Base-by-base conservation (phyloP, 192 early-diverging fungal genomes). In the Backusella parvicylindrica region DNA sequence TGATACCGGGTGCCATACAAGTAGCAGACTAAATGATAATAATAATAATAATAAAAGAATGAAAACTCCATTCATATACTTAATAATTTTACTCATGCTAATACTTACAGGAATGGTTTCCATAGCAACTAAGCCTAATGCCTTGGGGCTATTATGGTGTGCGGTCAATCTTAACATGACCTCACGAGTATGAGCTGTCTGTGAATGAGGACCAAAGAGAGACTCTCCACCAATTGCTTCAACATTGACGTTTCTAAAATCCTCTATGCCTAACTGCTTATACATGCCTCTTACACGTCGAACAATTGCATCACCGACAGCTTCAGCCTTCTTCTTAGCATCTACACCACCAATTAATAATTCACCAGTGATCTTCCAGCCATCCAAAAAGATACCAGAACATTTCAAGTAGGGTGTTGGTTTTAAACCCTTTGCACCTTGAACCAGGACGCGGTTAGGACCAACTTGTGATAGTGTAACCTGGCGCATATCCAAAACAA, bases 291-390 rank as follows among this genome's bases (percentile, higher is more conserved):
- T 75, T 0, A 82, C 84, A 23, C 86, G 82, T 50, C 80, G 81
- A 0, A 88, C 33, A 16, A 91, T 87, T 9, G 90, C 86, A 23
- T 90, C 71, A 26, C 84, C 90, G 7, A 91, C 87, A 15, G 84
- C 85, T 11, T 80, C 43, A 2, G 88, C 84, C 77, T 91, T 75
- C 70, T 77, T 33, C 18, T 72, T 77, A 9, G 89, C 89, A 74
- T 91, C 89, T 37, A 83, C 65, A 33, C 90, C 90, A 37, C 85
- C 89, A 67, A 91, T 85, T 77, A 89, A 71, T 15, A 91, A 71
- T 49, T 88, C 86, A 16, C 81, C 89, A 0, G 81, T 84, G 77
- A 89, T 80, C 74, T 89, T 88, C 79, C 80, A 90, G 3, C 86
- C 87, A 71, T 89, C 89, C 2, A 85, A 77, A 69, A 83, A 89